A percentile compares a stretch with the other conserved stretches of the same genome.
These are phyloP conservation scores for Chamaenerion angustifolium DNA, from an alignment of 345 rosid species.

Conservation along the genomic window DNA sequence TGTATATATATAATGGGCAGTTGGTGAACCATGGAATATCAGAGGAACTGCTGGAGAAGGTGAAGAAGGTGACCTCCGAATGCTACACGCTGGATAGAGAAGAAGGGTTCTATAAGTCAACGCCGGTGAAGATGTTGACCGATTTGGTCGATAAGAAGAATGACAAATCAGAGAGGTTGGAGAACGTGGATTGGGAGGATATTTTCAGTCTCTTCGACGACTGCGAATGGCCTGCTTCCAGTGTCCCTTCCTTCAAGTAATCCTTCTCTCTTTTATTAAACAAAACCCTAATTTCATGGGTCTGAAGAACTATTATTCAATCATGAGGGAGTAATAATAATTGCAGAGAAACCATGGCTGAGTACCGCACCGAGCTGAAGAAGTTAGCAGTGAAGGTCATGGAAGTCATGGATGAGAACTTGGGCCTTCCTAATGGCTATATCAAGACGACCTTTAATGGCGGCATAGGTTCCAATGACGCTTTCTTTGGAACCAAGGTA, in stretches of 20 bases:
- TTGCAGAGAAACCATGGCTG: slow-evolving; percentile 58
- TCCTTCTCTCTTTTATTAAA: too few relatives aligned
- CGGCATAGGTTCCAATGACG: slow-evolving; percentile 11
- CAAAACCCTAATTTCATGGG: too few relatives aligned
- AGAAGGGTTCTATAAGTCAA: slow-evolving; percentile 43
- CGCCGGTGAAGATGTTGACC: slow-evolving; percentile 28
- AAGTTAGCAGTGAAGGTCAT: slow-evolving; percentile 49
- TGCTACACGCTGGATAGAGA: slow-evolving; percentile 60
- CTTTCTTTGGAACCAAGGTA: slow-evolving; percentile 4
- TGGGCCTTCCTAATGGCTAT: slow-evolving; percentile 52
- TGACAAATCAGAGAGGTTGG: slow-evolving; percentile 24
- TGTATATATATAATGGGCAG: slow-evolving; percentile 16
- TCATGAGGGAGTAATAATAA: too few relatives aligned
- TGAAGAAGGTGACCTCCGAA: slow-evolving; percentile 51
- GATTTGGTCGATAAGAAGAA: slow-evolving; percentile 15
- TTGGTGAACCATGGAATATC: slow-evolving; percentile 74
- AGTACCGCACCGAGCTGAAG: slow-evolving; percentile 57
- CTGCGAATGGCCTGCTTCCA: slow-evolving; percentile 44
- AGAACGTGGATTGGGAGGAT: slow-evolving; percentile 74
- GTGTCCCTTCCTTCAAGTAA: slow-evolving; percentile 55
- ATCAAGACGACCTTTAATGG: slow-evolving; percentile 43
- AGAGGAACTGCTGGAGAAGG: slow-evolving; percentile 54
- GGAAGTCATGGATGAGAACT: slow-evolving; percentile 84
- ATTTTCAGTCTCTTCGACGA: slow-evolving; percentile 43
- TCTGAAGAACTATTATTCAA: too few relatives aligned